Conservation (phyloP, 805 yeast species). For the Debaryomyces prosopidis region DNA sequence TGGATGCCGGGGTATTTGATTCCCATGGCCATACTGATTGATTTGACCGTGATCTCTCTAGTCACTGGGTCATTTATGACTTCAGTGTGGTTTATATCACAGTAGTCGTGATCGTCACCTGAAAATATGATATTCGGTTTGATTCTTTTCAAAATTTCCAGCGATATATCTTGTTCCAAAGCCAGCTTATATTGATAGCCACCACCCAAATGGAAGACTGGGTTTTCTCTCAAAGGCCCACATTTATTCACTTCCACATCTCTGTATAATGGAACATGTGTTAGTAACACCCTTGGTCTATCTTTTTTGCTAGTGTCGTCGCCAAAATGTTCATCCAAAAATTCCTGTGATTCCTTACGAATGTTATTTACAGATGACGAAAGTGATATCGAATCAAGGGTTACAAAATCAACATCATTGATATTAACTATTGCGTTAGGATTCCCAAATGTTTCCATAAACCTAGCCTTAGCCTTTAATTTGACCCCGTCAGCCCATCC, state of each 20-base stretch:
- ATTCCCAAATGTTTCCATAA: slow-evolving; percentile 30
- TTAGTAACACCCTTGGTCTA: slow-evolving; percentile 64
- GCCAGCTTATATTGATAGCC: slow-evolving; percentile 92
- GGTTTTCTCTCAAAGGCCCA: slow-evolving; percentile 76
- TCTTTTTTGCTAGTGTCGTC: slow-evolving; percentile 7
- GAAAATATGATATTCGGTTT: slow-evolving; percentile 73
- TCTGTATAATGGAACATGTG: slow-evolving; percentile 88
- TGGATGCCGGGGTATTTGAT: slow-evolving; percentile 43
- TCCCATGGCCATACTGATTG: slow-evolving; percentile 44
- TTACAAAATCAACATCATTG: slow-evolving; percentile 31
- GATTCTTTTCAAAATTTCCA: slow-evolving; percentile 55
- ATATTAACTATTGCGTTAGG: slow-evolving; percentile 26
- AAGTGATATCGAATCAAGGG: slow-evolving; percentile 80
- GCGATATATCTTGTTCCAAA: slow-evolving; percentile 57
- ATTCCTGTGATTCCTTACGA: slow-evolving; percentile 50
- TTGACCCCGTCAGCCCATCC: slow-evolving; percentile 80
- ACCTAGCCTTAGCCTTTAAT: slow-evolving; percentile 32
- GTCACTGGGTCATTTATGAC: slow-evolving; percentile 8
- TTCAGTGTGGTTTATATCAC: slow-evolving; percentile 64
- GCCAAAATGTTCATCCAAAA: slow-evolving; percentile 40
- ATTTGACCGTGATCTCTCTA: slow-evolving; percentile 40
- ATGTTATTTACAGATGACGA: slow-evolving; percentile 51
- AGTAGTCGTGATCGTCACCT: slow-evolving; percentile 97
- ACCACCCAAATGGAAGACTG: slow-evolving; percentile 50
- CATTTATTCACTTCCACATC: slow-evolving; percentile 60